A percentile compares a stretch with the other conserved stretches of the same genome.
These are phyloP conservation scores for Rubroboletus pulcherrimus DNA, from an alignment of 768 basidiomycete species.

Conservation along the genomic window DNA sequence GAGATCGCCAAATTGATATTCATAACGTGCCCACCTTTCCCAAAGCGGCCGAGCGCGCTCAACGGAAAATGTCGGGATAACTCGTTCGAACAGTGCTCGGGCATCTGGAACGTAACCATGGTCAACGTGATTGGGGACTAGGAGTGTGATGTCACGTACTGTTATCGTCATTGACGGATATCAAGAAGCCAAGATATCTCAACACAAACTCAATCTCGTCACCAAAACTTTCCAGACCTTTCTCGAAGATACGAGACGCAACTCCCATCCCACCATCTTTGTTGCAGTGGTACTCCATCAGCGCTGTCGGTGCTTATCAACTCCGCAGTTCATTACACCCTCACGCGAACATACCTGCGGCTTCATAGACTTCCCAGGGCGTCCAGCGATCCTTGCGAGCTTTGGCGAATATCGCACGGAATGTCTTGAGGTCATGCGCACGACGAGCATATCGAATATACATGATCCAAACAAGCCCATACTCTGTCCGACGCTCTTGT, in stretches of 20 bases:
- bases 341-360: conserved; percentile 56
- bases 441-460: conserved; percentile 92
- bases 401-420: conserved; percentile 73
- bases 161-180: conserved; percentile 91
- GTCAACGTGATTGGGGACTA: background rate
- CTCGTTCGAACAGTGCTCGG: conserved; percentile 89
- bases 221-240: conserved; percentile 79
- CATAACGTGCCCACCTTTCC: conserved; percentile 95
- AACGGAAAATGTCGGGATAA: conserved; percentile 71
- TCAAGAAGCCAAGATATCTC: conserved; percentile 88
- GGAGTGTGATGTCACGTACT: conserved; percentile 51
- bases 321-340: background rate
- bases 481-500: conserved; percentile 56
- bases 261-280: conserved; percentile 69
- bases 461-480: conserved; percentile 78
- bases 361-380: conserved; percentile 92
- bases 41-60: conserved; percentile 83
- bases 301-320: conserved; percentile 45
- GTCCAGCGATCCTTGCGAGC: conserved; percentile 74
- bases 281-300: conserved; percentile 92
- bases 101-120: conserved; percentile 61
- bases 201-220: conserved; percentile 83
- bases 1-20: conserved; percentile 93
- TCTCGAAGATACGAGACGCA: conserved; percentile 90
- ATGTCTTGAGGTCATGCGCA: conserved; percentile 80